A percentile compares a stretch with the other conserved stretches of the same genome.
Conservation (phyloP, 805 yeast genomes). For the Monosporozyma unispora region DNA sequence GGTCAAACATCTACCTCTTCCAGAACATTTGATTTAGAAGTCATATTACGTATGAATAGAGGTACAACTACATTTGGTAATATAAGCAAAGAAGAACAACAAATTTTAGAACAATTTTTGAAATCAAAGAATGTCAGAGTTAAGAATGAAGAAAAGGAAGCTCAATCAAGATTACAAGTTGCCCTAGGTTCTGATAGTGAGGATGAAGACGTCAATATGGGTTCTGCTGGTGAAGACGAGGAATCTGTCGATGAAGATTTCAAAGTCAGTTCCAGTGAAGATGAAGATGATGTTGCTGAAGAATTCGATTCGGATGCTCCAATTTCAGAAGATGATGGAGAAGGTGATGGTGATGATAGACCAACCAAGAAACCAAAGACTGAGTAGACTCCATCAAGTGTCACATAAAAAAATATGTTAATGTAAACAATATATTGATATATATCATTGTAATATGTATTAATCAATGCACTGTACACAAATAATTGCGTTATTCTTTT, state of each 20-base stretch:
- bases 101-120: constrained; percentile 63
- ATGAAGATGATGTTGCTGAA: constrained; percentile 58
- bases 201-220: constrained; percentile 42
- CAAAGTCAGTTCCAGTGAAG: constrained; percentile 41
- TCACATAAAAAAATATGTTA: background rate
- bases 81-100: constrained; percentile 84
- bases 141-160: constrained; percentile 83
- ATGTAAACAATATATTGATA: background rate
- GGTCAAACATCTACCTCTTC: constrained; percentile 69
- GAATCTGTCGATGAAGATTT: constrained; percentile 86
- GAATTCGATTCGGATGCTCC: constrained; percentile 65
- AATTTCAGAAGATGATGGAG: constrained; percentile 25
- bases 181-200: constrained; percentile 58
- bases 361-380: constrained; percentile 33
- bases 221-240: constrained; percentile 73
- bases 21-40: constrained; percentile 87
- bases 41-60: constrained; percentile 54
- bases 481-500: background rate
- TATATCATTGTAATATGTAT: background rate
- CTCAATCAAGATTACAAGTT: constrained; percentile 68
- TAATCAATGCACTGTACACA: background rate
- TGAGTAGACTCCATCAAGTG: constrained; percentile 6
- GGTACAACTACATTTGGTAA: constrained; percentile 79
- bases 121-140: constrained; percentile 69
- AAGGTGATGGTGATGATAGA: constrained; percentile 27